phyloP scores from a whole-genome alignment of 257 asterid genomes.

The Solanum medicagineum region DNA sequence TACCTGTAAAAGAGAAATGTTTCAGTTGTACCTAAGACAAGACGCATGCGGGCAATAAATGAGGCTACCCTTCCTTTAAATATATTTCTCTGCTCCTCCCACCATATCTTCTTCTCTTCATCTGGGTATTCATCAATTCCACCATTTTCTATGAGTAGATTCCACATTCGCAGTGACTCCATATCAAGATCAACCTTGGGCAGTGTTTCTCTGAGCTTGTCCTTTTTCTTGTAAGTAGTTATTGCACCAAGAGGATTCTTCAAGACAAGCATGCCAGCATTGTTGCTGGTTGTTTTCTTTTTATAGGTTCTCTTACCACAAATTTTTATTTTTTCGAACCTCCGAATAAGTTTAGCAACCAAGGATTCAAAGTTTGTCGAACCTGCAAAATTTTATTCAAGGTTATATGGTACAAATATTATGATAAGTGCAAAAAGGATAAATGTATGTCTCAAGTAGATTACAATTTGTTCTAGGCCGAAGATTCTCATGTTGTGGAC shows the following conservation, averaged over 20 bases:
- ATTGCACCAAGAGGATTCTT: conserved; percentile 1
- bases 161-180: conserved; percentile 20
- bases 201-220: neutral
- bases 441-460: neutral
- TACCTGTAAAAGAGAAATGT: neutral
- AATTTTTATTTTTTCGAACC: conserved; percentile 3
- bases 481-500: neutral
- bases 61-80: conserved; percentile 1
- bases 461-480: neutral
- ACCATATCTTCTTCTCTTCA: conserved; percentile 7
- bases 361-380: neutral
- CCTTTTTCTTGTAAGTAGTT: neutral
- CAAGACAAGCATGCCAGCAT: conserved; percentile 14
- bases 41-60: conserved; percentile 24
- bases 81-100: conserved; percentile 14
- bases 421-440: neutral
- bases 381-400: neutral
- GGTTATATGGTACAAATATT: neutral
- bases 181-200: conserved; percentile 30
- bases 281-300: neutral
- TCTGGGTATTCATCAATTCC: conserved; percentile 3
- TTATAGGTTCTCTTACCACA: neutral
- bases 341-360: conserved; percentile 1
- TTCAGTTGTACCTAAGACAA: conserved; percentile 27
- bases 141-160: conserved; percentile 11